These are phyloP conservation scores for Musa troglodytarum DNA, from an alignment of 176 grass and related monocot genomes.

Conservation along the genomic window DNA sequence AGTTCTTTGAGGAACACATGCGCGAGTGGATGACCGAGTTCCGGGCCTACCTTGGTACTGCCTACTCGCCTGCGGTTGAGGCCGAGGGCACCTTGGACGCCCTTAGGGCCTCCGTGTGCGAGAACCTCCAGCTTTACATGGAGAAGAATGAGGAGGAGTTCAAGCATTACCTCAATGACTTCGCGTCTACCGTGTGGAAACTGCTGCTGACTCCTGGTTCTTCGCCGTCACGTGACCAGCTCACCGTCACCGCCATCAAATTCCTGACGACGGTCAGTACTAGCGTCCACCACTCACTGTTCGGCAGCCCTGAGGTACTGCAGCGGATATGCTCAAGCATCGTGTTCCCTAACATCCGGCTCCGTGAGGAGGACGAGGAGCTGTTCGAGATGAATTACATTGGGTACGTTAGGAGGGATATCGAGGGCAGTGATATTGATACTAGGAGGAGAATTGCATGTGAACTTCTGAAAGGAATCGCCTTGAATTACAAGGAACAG, in stretches of 20 bases:
- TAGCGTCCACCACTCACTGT: constrained; percentile 80
- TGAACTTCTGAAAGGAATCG: constrained; percentile 68
- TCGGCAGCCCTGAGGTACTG: constrained; percentile 58
- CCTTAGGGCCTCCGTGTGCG: constrained; percentile 58
- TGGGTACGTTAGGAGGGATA: constrained; percentile 84
- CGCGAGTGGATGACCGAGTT: constrained; percentile 91
- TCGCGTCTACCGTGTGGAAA: constrained; percentile 75
- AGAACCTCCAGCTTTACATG: constrained; percentile 94
- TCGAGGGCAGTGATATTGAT: constrained; percentile 83
- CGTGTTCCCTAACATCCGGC: constrained; percentile 80
- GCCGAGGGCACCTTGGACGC: constrained; percentile 58
- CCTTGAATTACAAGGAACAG: constrained; percentile 74
- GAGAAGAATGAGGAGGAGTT: constrained; percentile 97
- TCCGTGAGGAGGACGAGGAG: constrained; percentile 92
- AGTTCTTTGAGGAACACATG: constrained; percentile 99
- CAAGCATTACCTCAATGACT: constrained; percentile 57
- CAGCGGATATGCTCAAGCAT: constrained; percentile 81
- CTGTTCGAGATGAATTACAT: constrained; percentile 85
- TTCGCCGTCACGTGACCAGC: constrained; percentile 52
- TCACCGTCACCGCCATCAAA: constrained; percentile 70
- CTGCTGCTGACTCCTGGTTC: constrained; percentile 46
- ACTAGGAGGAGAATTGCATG: constrained; percentile 76
- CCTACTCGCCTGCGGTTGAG: constrained; percentile 48
- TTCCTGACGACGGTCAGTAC: constrained; percentile 88
- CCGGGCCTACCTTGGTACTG: constrained; percentile 57